Percentiles rank a stretch among this genome's conserved stretches.
These are phyloP conservation scores for Anthoceros angustus DNA, from an alignment of 225 moss, liverwort and hornwort genomes.

Conservation along the genomic window DNA sequence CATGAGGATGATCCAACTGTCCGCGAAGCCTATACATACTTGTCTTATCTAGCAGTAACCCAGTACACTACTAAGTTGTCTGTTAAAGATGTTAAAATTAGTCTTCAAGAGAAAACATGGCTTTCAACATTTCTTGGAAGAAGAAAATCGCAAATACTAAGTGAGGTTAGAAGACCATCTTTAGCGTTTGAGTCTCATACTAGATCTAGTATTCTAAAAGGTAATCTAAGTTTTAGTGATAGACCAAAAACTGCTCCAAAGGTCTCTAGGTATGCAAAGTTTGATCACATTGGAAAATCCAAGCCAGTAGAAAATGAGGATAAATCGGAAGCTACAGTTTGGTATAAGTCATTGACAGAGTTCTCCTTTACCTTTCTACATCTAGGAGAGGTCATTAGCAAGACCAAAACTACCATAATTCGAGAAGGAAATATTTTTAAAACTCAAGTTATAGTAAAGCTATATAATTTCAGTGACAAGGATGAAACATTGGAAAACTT, in stretches of 20 bases:
- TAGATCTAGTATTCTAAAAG: background rate
- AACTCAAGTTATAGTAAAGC: background rate
- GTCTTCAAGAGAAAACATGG: background rate
- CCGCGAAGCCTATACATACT: background rate
- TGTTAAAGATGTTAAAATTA: background rate
- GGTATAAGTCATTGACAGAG: background rate
- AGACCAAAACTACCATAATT: background rate
- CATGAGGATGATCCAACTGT: background rate
- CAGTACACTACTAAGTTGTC: background rate
- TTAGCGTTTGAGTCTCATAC: background rate
- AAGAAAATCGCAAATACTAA: background rate
- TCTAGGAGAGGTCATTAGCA: background rate
- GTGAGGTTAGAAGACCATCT: background rate
- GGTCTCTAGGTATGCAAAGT: slow-evolving; percentile 1
- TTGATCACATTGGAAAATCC: background rate
- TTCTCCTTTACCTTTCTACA: background rate
- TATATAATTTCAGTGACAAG: background rate
- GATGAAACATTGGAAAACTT: background rate
- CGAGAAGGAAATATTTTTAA: background rate
- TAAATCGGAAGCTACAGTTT: background rate
- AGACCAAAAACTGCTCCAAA: slow-evolving; percentile 4
- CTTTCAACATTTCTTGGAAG: background rate
- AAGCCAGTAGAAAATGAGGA: background rate
- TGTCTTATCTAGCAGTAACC: background rate
- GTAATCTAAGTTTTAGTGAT: background rate